A percentile compares a stretch with the other conserved stretches of the same genome.
Conservation (phyloP, 129 eudicot species). For the Flaveria robusta region DNA sequence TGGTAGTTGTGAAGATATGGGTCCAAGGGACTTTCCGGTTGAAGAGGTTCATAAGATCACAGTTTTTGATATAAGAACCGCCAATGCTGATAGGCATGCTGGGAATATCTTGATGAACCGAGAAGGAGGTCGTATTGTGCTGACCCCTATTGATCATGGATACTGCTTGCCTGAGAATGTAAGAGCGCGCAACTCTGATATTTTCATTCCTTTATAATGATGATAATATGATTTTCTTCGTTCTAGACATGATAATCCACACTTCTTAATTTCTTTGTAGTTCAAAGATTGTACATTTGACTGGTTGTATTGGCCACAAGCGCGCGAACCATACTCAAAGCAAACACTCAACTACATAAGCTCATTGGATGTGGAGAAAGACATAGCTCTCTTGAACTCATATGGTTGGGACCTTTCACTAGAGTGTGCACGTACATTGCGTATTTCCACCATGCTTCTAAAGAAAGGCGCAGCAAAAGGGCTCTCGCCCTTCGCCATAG, state of each 20-base stretch:
- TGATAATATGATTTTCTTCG: neutral
- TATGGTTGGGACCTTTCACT: constrained; percentile 58
- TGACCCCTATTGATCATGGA: constrained; percentile 70
- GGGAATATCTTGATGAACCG: constrained; percentile 60
- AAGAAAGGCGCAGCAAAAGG: constrained; percentile 66
- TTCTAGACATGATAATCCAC: neutral
- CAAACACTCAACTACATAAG: constrained; percentile 52
- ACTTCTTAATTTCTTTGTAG: constrained; percentile 35
- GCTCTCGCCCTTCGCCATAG: constrained; percentile 57
- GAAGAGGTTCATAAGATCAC: constrained; percentile 72
- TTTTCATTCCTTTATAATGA: neutral
- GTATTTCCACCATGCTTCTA: constrained; percentile 67
- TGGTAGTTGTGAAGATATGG: constrained; percentile 77
- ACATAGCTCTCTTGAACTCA: constrained; percentile 52
- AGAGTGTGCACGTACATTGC: constrained; percentile 54
- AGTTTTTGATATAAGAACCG: constrained; percentile 63
- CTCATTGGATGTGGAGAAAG: constrained; percentile 59
- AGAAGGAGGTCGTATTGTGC: constrained; percentile 44
- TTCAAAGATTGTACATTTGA: constrained; percentile 75
- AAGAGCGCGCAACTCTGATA: constrained; percentile 29
- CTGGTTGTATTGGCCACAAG: constrained; percentile 83
- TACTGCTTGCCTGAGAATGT: constrained; percentile 75
- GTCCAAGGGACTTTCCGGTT: constrained; percentile 61
- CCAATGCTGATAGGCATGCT: constrained; percentile 72
- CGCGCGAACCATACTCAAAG: constrained; percentile 53